A percentile compares a stretch with the other conserved stretches of the same genome.
phyloP scores from a whole-genome alignment of 2,329 filamentous ascomycete species.

The Mollisiaceae sp. region DNA sequence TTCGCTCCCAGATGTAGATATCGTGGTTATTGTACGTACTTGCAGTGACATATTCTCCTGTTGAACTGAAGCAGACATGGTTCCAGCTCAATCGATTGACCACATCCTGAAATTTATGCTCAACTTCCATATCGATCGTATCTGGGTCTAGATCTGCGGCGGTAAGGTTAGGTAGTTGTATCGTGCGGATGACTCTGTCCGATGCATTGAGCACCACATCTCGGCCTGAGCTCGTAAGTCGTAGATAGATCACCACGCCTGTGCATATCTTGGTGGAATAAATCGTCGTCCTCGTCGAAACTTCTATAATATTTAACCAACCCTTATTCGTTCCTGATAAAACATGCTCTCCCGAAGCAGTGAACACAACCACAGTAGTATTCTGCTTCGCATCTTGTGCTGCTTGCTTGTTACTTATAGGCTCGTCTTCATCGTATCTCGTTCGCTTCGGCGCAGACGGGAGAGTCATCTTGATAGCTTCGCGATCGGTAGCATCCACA shows the following conservation, averaged over 20 bases:
- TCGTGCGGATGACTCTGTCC: slow-evolving; percentile 92
- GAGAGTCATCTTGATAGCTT: slow-evolving; percentile 76
- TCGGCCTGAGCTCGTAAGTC: slow-evolving; percentile 82
- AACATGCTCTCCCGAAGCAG: slow-evolving; percentile 83
- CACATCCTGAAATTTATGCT: slow-evolving; percentile 98
- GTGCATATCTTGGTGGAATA: slow-evolving; percentile 88
- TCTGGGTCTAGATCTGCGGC: slow-evolving; percentile 76
- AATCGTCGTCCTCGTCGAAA: slow-evolving; percentile 78
- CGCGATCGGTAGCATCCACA: slow-evolving; percentile 75
- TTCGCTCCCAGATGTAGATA: slow-evolving; percentile 97
- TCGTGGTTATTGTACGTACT: slow-evolving; percentile 99
- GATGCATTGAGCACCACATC: slow-evolving; percentile 92
- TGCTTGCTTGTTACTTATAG: slow-evolving; percentile 79
- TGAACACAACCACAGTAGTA: slow-evolving; percentile 92
- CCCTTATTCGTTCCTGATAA: slow-evolving; percentile 94
- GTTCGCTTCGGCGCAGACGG: slow-evolving; percentile 82
- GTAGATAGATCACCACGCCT: slow-evolving; percentile 86
- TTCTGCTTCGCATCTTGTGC: slow-evolving; percentile 94
- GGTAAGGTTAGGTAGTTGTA: slow-evolving; percentile 81
- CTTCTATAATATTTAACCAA: slow-evolving; percentile 93
- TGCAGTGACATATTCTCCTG: slow-evolving; percentile 93
- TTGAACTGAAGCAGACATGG: slow-evolving; percentile 92
- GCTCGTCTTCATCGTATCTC: slow-evolving; percentile 70
- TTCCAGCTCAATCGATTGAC: slow-evolving; percentile 97
- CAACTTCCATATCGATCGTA: slow-evolving; percentile 85